phyloP scores from a whole-genome alignment of 78 protist genomes.

The Dictyostelium discoideum region DNA sequence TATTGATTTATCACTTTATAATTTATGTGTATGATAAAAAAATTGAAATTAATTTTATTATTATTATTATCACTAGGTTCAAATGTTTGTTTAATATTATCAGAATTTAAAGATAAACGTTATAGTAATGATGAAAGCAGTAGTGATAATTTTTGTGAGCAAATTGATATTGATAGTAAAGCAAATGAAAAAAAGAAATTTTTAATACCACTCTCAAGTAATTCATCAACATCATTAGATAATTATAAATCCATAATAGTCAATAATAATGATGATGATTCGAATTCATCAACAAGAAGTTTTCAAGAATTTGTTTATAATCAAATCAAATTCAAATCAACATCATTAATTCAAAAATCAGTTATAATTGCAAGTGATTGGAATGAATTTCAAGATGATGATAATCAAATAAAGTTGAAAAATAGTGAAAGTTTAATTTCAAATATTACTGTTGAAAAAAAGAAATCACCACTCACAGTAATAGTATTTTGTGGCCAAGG shows the following conservation, averaged over 20 bases:
- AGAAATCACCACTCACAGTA: background rate
- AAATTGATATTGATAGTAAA: background rate
- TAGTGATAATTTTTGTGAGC: too few relatives aligned
- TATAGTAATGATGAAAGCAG: too few relatives aligned
- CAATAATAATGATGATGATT: background rate
- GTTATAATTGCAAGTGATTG: constrained; percentile 12
- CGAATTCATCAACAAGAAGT: background rate
- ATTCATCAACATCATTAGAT: background rate
- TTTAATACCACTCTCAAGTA: constrained; percentile 12
- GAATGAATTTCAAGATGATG: background rate
- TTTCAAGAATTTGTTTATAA: constrained; percentile 35
- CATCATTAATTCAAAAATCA: background rate
- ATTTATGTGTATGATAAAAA: too few relatives aligned
- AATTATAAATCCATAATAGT: background rate
- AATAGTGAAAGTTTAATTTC: background rate
- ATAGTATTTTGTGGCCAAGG: constrained; percentile 81
- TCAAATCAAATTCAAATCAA: constrained; percentile 7
- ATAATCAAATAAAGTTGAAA: background rate
- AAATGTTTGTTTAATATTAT: constrained; percentile 72
- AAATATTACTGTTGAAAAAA: background rate
- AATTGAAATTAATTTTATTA: too few relatives aligned
- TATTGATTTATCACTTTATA: background rate
- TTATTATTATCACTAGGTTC: constrained; percentile 35
- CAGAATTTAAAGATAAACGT: background rate
- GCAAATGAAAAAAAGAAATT: background rate